Percentiles rank a stretch among this genome's conserved stretches.
These are phyloP conservation scores for Ambrosia hybrid DNA, from an alignment of 140 eudicot species.

Conservation along the genomic window DNA sequence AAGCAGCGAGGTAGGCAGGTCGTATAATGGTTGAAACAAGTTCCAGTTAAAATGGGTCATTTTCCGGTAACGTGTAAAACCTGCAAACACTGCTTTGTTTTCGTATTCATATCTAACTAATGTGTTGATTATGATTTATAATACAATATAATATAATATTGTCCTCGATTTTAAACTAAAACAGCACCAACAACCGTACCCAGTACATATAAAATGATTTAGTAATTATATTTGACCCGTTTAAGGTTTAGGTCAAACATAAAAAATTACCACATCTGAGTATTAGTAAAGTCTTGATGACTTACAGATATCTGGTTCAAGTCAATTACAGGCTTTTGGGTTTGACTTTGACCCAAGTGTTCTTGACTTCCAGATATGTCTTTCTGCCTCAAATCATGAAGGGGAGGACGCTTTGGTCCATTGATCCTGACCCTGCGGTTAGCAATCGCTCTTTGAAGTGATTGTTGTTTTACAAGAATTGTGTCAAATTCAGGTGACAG, in stretches of 20 bases:
- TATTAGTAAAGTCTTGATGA: background rate
- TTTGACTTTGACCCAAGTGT: slow-evolving; percentile 12
- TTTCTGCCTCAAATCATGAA: slow-evolving; percentile 41
- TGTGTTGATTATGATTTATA: too few species aligned
- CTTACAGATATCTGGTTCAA: slow-evolving; percentile 66
- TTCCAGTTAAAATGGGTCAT: background rate
- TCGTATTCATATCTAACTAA: background rate
- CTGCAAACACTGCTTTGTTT: background rate
- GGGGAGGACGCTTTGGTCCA: slow-evolving; percentile 23
- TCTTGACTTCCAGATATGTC: slow-evolving; percentile 31
- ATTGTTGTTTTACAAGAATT: slow-evolving; percentile 21
- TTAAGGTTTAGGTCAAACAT: too few species aligned
- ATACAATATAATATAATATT: too few species aligned
- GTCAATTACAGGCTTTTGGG: slow-evolving; percentile 56
- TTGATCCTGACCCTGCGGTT: slow-evolving; percentile 30
- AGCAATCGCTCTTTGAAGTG: slow-evolving; percentile 35
- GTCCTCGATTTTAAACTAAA: too few species aligned
- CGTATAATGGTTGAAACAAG: too few species aligned
- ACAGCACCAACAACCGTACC: too few species aligned
- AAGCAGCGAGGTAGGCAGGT: background rate
- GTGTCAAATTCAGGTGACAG: slow-evolving; percentile 23
- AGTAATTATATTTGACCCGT: background rate
- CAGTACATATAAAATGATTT: background rate
- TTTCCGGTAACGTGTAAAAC: background rate
- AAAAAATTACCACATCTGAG: background rate